Percentiles rank a stretch among this genome's conserved stretches.
Conservation (phyloP, 2,329 filamentous ascomycete species). For the Clarireedia monteithiana region DNA sequence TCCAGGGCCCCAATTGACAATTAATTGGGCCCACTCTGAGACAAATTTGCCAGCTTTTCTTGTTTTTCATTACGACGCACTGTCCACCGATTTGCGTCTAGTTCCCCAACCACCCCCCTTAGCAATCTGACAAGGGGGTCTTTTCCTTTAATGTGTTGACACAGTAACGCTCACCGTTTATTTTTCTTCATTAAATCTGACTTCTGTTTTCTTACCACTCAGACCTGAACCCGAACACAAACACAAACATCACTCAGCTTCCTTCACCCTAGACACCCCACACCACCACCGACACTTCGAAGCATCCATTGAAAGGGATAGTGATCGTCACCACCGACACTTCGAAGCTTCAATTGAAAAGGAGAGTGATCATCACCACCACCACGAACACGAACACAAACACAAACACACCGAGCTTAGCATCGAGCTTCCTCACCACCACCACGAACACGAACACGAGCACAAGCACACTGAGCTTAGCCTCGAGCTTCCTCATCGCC, state of each 20-base stretch:
- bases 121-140: conserved; percentile 8
- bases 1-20: conserved; percentile 4
- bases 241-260: conserved; percentile 36
- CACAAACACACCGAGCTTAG: conserved; percentile 3
- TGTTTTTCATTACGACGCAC: conserved; percentile 9
- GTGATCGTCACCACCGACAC: conserved; percentile 4
- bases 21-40: conserved; percentile 10
- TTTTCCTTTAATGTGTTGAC: conserved; percentile 28
- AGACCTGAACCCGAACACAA: conserved; percentile 21
- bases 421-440: conserved; percentile 33
- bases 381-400: conserved; percentile 15
- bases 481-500: conserved; percentile 33
- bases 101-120: conserved; percentile 12
- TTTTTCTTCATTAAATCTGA: conserved; percentile 17
- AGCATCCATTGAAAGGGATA: conserved; percentile 8
- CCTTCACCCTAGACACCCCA: conserved; percentile 42
- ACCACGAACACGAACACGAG: conserved; percentile 15
- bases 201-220: conserved; percentile 16
- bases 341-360: conserved; percentile 1
- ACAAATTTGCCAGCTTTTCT: conserved; percentile 12
- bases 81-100: conserved; percentile 9
- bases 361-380: conserved; percentile 9
- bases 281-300: conserved; percentile 18
- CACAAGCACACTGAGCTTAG: conserved; percentile 5
- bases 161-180: conserved; percentile 33